Conservation (phyloP, 495 filamentous ascomycete species). For the Jackrogersella minutella region DNA sequence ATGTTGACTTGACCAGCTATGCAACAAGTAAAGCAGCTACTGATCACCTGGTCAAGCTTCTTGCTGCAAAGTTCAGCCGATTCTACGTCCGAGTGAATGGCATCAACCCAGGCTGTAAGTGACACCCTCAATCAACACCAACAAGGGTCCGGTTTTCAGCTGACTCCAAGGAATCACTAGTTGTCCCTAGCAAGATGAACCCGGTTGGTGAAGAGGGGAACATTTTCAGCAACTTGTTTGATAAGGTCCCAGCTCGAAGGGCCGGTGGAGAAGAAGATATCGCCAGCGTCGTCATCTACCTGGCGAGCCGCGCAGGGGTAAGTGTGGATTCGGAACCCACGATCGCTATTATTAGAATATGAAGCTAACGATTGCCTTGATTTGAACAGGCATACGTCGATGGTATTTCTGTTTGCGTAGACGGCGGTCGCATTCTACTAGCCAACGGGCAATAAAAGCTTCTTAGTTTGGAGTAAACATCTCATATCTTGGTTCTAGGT, state of each 20-base stretch:
- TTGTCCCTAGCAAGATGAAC: slow-evolving; percentile 59
- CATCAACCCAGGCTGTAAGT: slow-evolving; percentile 59
- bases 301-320: slow-evolving; percentile 52
- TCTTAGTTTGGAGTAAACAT: too few species aligned
- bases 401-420: slow-evolving; percentile 50
- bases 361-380: not conserved
- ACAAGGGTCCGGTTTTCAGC: not conserved
- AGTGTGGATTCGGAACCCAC: not conserved
- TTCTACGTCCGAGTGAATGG: slow-evolving; percentile 55
- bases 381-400: slow-evolving; percentile 48
- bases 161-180: slow-evolving; percentile 31
- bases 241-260: slow-evolving; percentile 54
- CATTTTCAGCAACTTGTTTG: slow-evolving; percentile 54
- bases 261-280: slow-evolving; percentile 52
- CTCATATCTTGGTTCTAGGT: too few species aligned
- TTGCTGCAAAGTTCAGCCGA: slow-evolving; percentile 53
- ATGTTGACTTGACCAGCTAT: slow-evolving; percentile 58
- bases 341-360: not conserved
- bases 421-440: slow-evolving; percentile 48
- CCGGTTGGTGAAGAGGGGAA: slow-evolving; percentile 54
- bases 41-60: slow-evolving; percentile 54
- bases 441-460: slow-evolving; percentile 53
- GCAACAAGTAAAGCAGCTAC: slow-evolving; percentile 56
- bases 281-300: slow-evolving; percentile 52
- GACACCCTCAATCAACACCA: not conserved